These are phyloP conservation scores for Suillus discolor DNA, from an alignment of 768 basidiomycete genomes.

Conservation along the genomic window DNA sequence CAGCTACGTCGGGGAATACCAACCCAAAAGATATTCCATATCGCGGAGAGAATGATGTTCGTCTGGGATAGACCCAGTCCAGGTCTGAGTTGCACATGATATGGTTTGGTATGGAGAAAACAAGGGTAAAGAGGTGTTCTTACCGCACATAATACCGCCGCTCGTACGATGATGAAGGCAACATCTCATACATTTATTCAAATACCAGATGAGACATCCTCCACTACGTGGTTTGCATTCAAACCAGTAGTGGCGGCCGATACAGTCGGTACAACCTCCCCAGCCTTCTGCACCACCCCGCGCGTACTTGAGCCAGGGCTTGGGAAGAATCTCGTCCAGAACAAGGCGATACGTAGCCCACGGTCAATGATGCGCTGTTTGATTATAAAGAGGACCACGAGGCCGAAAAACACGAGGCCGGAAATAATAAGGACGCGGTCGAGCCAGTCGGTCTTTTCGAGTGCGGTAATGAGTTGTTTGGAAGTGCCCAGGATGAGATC, in stretches of 20 bases:
- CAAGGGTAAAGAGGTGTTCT: too few relatives aligned
- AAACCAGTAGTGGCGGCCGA: neutral
- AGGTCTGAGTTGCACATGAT: too few relatives aligned
- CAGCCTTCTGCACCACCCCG: slow-evolving; percentile 10
- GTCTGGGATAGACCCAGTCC: too few relatives aligned
- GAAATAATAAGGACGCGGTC: slow-evolving; percentile 87
- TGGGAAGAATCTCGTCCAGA: slow-evolving; percentile 85
- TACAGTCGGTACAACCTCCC: neutral
- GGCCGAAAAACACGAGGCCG: slow-evolving; percentile 79
- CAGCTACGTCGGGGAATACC: too few relatives aligned
- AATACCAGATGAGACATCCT: too few relatives aligned
- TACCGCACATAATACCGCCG: too few relatives aligned
- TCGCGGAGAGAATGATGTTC: too few relatives aligned
- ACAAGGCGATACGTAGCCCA: slow-evolving; percentile 76
- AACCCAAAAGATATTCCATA: too few relatives aligned
- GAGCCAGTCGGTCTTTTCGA: slow-evolving; percentile 90
- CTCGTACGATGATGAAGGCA: too few relatives aligned
- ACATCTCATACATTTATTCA: too few relatives aligned
- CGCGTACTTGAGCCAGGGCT: slow-evolving; percentile 23
- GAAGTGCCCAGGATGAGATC: slow-evolving; percentile 74
- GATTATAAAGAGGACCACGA: slow-evolving; percentile 84
- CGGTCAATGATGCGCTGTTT: slow-evolving; percentile 87
- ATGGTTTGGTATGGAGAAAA: neutral
- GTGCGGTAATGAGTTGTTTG: slow-evolving; percentile 79
- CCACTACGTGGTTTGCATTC: too few relatives aligned